Base-by-base conservation (phyloP, 345 rosid species). In the Turritis glabra region DNA sequence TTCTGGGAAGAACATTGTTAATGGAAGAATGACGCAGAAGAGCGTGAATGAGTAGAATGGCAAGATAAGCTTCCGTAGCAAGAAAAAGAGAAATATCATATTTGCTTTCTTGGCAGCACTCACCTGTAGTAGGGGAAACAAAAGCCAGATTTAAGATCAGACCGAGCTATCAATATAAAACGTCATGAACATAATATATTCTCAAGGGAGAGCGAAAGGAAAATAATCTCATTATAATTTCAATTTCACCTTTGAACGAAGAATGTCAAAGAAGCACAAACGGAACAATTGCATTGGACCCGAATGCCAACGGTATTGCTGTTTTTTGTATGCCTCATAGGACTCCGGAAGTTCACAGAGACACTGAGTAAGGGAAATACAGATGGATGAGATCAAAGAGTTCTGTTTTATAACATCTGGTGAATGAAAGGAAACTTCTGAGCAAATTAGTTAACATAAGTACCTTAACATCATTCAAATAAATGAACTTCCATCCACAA, bases 341-440 rank as follows among this genome's bases (percentile, higher is more conserved):
- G 97, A 91, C 80, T 91, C 97, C 11, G 97, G 97, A 82, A 91
- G 97, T 74, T 91, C 97, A 83, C 97, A 91, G 53, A 86, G 88
- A 84, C 96, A 89, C 97, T 92, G 87, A 32, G 32, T 25, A 3
- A 40, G 8, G 29, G 69, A 53, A 52, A 15, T 23, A 52, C 50
- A 52, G 7, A 14, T 35, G 9, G 46, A 32, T 66, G 47, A 67
- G 47, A 41, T 37, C 12, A 17, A 41, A 55, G 5, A 11, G 18
- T 43, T 27, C 13, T 13, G 50, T 40, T 38, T 21, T n/a, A 33
- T 30, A 17, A 11, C 11, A 22, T 11, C 44, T n/a, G 23, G 37
- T 17, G 46, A 17, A 21, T 8, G 5, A 5, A 69, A 19, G 22
- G 30, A 44, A 29, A 35, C 52, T 15, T 32, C 11, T 37, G 47